Base-by-base conservation (phyloP, 768 basidiomycete genomes). In the Lyophyllum atratum region DNA sequence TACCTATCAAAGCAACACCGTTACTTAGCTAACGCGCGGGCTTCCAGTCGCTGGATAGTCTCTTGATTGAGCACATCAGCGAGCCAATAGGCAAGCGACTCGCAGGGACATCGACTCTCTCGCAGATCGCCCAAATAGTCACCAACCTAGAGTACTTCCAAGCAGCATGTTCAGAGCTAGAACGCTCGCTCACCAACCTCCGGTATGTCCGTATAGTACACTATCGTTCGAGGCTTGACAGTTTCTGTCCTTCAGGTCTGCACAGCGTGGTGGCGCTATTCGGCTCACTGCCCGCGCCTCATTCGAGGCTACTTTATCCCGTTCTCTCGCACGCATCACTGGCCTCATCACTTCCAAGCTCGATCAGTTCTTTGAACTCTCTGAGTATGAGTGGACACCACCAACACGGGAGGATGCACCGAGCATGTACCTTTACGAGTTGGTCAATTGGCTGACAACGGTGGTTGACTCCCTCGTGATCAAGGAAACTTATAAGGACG, bases 371-470 rank as follows among this genome's bases (percentile, higher is more conserved):
- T 96, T 97, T 69, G 97, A 93, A 58, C 79, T 96, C 42, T 90
- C 95, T 4, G 93, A 96, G 72, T 98, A 98, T 69, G 87, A 95
- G 65, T 98, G 95, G 95, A 90, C 88, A 33, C 90, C 93, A 9
- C 75, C 78, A 31, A 70, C 76, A 11, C 83, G 85, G 31, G 89
- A 92, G 68, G 79, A 82, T 56, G 85, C 85, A 33, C 93, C 95
- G 43, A 95, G 93, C 82, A 89, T 90, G 83, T 98, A 98, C 72
- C 80, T 98, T 2, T 90, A 93, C 69, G 96, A 98, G 70, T 84
- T 98, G 65, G 85, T 96, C 69, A 95, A 94, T 69, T 99, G 95
- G 91, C 80, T 98, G 51, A 95, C 90, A 37, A 97, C 95, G 1
- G 92, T 97, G 54, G 93, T 99, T 47, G 97, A 98, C 70, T 93